Base-by-base conservation (phyloP, 164 flowering plant species). In the Tinospora cordifolia region DNA sequence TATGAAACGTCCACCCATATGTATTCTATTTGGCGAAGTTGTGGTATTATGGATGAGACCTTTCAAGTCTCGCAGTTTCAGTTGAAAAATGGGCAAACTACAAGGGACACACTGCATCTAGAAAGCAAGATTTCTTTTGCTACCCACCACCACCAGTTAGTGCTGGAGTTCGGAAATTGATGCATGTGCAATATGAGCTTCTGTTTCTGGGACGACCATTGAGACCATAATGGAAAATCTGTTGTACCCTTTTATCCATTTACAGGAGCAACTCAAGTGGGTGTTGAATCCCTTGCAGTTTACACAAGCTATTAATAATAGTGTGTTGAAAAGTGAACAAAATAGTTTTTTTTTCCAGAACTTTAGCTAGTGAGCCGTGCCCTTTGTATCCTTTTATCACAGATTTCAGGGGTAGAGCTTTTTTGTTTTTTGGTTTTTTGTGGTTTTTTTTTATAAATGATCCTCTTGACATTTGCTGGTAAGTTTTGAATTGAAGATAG, bases 221-320 rank as follows among this genome's bases (percentile, higher is more conserved):
- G 66, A n/a, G 44, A 44, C 66, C 46, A 60, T 8, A 11, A 27
- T 69, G 65, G 36, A 38, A 49, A 22, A 60, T n/a, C 65, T 21
- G 60, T 19, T 44, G 58, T 67, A 39, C 44, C 62, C n/a, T 59
- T 59, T 57, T 59, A n/a, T 2, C 27, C 59, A 10, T 40, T 73
- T 21, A n/a, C 13, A 39, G 71, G 65, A 46, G 34, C 22, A 39
- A 41, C 6, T 60, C 46, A 66, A 72, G 58, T 44, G 21, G 21
- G 60, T n/a, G 44, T 41, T 58, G 67, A 34, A 34, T 21, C 60
- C 13, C 71, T 60, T 59, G 66, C 60, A 40, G 62, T 67, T 73
- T 62, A 73, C 57, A 60, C 75, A 62, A 60, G 19, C 65, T 19
- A 46, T 21, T 22, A 30, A 65, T 57, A 27, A 54, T n/a, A 41